A percentile compares a stretch with the other conserved stretches of the same genome.
Conservation (phyloP, 805 yeast species). For the Cyberlindnera meyerae region DNA sequence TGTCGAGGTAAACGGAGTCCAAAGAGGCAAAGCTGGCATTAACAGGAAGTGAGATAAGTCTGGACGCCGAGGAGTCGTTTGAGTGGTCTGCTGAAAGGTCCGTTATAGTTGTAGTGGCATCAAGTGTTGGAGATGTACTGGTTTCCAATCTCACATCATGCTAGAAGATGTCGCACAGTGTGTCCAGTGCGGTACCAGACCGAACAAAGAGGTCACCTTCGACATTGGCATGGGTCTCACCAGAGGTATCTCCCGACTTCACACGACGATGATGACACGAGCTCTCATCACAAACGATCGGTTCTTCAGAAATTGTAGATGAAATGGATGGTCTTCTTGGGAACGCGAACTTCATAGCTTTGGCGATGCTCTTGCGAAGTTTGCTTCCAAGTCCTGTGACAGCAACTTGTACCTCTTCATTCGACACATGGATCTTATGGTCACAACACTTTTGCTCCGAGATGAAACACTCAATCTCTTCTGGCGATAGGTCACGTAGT, state of each 20-base stretch:
- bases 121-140: too few relatives aligned
- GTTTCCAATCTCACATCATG: too few relatives aligned
- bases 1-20: slow-evolving; percentile 63
- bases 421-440: slow-evolving; percentile 48
- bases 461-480: slow-evolving; percentile 20
- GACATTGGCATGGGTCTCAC: slow-evolving; percentile 24
- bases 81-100: slow-evolving; percentile 4
- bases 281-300: not conserved
- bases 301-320: not conserved
- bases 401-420: slow-evolving; percentile 69
- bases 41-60: slow-evolving; percentile 60
- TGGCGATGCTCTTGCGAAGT: slow-evolving; percentile 33
- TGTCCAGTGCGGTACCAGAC: slow-evolving; percentile 21
- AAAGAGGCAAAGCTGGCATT: slow-evolving; percentile 76
- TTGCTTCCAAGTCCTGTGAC: slow-evolving; percentile 76
- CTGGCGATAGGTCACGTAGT: slow-evolving; percentile 34
- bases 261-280: slow-evolving; percentile 18
- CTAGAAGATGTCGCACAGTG: slow-evolving; percentile 24
- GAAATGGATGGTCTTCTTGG: not conserved
- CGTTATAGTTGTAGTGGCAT: slow-evolving; percentile 1
- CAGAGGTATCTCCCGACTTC: slow-evolving; percentile 21
- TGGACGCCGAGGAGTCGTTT: slow-evolving; percentile 32
- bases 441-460: slow-evolving; percentile 26
- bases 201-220: slow-evolving; percentile 30
- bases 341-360: slow-evolving; percentile 25